Percentiles rank a stretch among this genome's conserved stretches.
Conservation (phyloP, 441 rosid genomes). For the California macrophylla region DNA sequence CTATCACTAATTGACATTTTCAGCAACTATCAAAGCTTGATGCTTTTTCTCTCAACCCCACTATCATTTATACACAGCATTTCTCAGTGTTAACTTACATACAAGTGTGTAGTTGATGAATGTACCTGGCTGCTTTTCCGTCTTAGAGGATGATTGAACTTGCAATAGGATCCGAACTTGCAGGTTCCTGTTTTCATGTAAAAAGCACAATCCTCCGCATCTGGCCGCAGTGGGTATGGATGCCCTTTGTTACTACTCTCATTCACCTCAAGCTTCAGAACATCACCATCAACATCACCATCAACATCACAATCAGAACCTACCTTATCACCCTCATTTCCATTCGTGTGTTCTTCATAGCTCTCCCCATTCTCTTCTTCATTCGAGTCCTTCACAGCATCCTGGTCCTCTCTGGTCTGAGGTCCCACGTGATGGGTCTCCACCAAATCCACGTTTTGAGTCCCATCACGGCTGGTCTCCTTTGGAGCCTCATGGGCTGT, state of each 20-base stretch:
- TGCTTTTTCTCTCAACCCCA: not conserved
- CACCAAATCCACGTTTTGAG: conserved; percentile 1
- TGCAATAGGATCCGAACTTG: conserved; percentile 70
- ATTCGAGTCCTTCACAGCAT: conserved; percentile 5
- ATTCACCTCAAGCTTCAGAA: conserved; percentile 17
- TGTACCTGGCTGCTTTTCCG: conserved; percentile 42
- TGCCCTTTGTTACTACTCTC: conserved; percentile 15
- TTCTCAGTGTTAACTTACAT: not conserved
- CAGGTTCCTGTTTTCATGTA: conserved; percentile 65
- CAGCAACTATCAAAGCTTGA: not conserved
- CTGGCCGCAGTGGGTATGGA: conserved; percentile 58
- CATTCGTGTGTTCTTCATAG: conserved; percentile 12
- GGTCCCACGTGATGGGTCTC: conserved; percentile 15
- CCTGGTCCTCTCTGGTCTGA: conserved; percentile 11
- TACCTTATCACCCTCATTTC: conserved; percentile 16
- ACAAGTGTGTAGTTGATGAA: not conserved
- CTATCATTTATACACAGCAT: not conserved
- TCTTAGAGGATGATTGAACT: conserved; percentile 74
- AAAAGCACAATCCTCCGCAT: conserved; percentile 70
- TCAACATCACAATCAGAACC: conserved; percentile 15
- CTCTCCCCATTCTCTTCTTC: conserved; percentile 1
- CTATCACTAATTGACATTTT: not conserved
- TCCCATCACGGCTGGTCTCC: not conserved
- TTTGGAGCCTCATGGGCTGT: not conserved
- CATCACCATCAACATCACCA: too few relatives aligned